These are phyloP conservation scores for Rhizoclosmatium sp. DNA, from an alignment of 192 early-diverging fungal genomes.

Conservation along the genomic window DNA sequence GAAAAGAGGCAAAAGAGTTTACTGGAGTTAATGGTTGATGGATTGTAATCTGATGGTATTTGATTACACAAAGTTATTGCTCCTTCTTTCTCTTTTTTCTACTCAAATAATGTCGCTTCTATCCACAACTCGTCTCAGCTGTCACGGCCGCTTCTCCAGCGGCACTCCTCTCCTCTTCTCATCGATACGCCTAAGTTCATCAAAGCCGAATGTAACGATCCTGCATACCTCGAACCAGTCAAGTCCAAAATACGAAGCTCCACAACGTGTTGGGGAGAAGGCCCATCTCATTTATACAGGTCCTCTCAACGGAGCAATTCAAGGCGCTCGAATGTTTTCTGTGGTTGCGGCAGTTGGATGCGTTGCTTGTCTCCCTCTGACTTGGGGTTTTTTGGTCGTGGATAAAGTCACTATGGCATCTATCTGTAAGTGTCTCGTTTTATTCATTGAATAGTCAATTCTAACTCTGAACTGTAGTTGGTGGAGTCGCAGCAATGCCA, in stretches of 20 bases:
- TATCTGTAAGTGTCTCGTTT: not conserved
- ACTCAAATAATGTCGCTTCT: not conserved
- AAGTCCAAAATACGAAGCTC: too few relatives aligned
- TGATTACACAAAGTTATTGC: not conserved
- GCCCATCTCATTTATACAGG: slow-evolving; percentile 8
- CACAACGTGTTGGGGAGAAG: not conserved
- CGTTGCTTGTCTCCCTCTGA: slow-evolving; percentile 2
- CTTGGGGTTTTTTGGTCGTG: not conserved
- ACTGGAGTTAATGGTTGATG: not conserved
- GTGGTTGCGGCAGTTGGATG: not conserved
- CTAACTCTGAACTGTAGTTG: not conserved
- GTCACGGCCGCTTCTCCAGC: not conserved
- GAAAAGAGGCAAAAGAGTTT: not conserved
- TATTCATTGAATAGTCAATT: not conserved
- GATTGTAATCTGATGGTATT: not conserved
- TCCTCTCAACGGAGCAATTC: not conserved
- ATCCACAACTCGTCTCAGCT: not conserved
- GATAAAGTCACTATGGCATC: not conserved
- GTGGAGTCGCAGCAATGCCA: not conserved
- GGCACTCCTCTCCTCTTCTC: not conserved
- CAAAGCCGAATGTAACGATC: not conserved
- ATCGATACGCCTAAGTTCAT: not conserved
- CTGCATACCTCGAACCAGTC: not conserved
- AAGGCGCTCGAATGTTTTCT: not conserved
- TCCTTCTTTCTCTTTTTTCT: too few relatives aligned